phyloP scores from a whole-genome alignment of 2,329 filamentous ascomycete genomes.

The Ophiognomonia clavigignenti-juglandacearum region DNA sequence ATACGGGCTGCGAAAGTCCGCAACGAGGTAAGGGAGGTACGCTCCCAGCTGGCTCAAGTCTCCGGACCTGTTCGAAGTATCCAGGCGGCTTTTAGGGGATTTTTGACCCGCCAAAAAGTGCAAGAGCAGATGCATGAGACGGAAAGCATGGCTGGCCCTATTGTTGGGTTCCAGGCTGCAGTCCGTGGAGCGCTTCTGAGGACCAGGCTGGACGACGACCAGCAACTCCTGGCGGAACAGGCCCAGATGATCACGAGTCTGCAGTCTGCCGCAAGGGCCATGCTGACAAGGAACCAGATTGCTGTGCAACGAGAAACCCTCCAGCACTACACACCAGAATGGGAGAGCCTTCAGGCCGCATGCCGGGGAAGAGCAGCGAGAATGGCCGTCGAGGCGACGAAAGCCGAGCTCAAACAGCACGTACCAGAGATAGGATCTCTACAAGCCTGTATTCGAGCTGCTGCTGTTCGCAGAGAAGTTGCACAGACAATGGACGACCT shows the following conservation, averaged over 20 bases:
- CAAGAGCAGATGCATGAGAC: conserved; percentile 52
- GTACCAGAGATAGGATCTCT: conserved; percentile 38
- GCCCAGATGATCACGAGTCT: conserved; percentile 47
- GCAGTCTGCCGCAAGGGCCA: conserved; percentile 63
- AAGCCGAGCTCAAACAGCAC: conserved; percentile 43
- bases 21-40: conserved; percentile 50
- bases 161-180: conserved; percentile 59
- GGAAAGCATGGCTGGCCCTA: conserved; percentile 42
- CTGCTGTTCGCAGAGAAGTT: conserved; percentile 47
- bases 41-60: conserved; percentile 56
- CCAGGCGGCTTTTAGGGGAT: conserved; percentile 63
- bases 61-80: conserved; percentile 61
- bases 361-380: conserved; percentile 46
- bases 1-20: conserved; percentile 65
- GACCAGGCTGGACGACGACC: conserved; percentile 48
- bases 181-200: conserved; percentile 60
- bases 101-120: conserved; percentile 56
- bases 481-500: conserved; percentile 43
- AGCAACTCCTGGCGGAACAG: conserved; percentile 46
- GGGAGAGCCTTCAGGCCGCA: conserved; percentile 44
- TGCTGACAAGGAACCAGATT: conserved; percentile 53
- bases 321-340: conserved; percentile 42
- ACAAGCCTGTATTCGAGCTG: conserved; percentile 49
- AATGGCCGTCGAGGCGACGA: conserved; percentile 37
- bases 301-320: conserved; percentile 46